Evolutionary conservation across 1,284 basidiomycete genomes (phyloP), one percentile per base, ranked within the genome.

Genomic region (Sphagnurus paluster): DNA sequence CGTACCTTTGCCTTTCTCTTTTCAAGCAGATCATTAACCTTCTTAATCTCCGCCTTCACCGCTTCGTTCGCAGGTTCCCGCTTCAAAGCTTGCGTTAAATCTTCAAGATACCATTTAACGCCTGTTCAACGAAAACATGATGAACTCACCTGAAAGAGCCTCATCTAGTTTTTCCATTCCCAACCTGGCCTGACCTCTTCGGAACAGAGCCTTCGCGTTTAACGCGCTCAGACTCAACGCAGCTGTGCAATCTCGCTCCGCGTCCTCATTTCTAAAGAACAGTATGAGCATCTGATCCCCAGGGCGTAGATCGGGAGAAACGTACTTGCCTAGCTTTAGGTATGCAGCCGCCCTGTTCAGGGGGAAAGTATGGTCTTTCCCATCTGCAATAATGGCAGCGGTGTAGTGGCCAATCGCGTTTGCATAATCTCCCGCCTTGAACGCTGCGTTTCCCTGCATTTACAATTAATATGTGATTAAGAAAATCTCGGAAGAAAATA

Each of bases 281-380:
- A 8, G 30, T 3, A 39, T 37, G 34, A 47, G 17, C 9, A 41
- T 21, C 11, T 41, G 13, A 23, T 29, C 35, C 25, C 8, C 10
- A 33, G 1, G 9, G 13, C 14, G 25, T 28, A n/a, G 23, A 23
- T 21, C 13, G 16, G 24, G 33, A 42, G 49, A 53, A 67, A 74
- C 87, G 71, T 73, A 90, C 88, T 90, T 91, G 78, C 80, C 80
- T 72, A 92, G 76, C 73, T 87, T 90, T 52, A 93, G 74, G 69
- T 91, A 90, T 19, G 89, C 87, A 23, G 87, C 86, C 8, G 87
- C 86, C 32, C 90, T 80, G 61, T 93, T 93, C 40, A 92, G 71
- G 26, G 82, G 79, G 55, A 81, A 84, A 0, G 86, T 89, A 20
- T 74, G 67, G 54, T 90, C 84, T 0, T 63, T 70, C 7, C 70